phyloP scores from a whole-genome alignment of 2,329 filamentous ascomycete species.

The Drechslerella dactyloides region DNA sequence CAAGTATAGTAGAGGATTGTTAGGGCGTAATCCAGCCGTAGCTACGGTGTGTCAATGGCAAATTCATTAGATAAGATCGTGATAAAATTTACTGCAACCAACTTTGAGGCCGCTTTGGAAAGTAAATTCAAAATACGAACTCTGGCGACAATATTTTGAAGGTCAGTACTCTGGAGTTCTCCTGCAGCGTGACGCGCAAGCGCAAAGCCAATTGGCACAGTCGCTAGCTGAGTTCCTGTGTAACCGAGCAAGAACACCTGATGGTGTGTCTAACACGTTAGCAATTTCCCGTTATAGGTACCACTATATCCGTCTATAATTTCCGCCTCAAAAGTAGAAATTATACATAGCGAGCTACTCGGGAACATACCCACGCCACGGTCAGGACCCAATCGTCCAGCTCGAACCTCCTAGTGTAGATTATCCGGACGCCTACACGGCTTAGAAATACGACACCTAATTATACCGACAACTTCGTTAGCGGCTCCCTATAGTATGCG shows the following conservation, averaged over 20 bases:
- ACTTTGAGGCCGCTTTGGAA: too few species aligned
- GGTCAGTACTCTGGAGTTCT: neutral
- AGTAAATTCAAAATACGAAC: too few species aligned
- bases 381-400: slow-evolving; percentile 28
- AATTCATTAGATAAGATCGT: too few species aligned
- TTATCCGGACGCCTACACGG: slow-evolving; percentile 16
- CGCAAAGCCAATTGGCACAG: neutral
- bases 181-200: neutral
- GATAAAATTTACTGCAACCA: too few species aligned
- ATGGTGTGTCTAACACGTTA: neutral
- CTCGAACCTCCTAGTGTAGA: slow-evolving; percentile 25
- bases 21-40: slow-evolving; percentile 27
- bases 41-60: too few species aligned
- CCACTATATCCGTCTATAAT: too few species aligned
- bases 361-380: slow-evolving; percentile 33
- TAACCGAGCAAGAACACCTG: slow-evolving; percentile 30
- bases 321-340: too few species aligned
- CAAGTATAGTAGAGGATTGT: slow-evolving; percentile 34
- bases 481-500: neutral
- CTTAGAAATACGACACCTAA: slow-evolving; percentile 20
- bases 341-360: neutral
- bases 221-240: slow-evolving; percentile 21
- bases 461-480: neutral
- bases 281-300: too few species aligned
- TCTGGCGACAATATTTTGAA: neutral